Conservation (phyloP, 441 rosid genomes). For the Arabidopsis lyrata region DNA sequence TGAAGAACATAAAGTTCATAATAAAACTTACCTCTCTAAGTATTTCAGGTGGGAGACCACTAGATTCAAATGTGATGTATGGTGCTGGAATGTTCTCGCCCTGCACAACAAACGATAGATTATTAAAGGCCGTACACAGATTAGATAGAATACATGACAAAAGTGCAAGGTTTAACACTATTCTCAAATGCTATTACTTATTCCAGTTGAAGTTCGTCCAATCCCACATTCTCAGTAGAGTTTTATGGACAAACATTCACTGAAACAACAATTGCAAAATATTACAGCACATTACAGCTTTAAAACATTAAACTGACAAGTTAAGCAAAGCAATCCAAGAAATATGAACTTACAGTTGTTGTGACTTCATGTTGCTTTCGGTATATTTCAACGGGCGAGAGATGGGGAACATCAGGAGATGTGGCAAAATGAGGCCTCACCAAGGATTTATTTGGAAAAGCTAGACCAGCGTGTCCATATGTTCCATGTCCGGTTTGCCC, state of each 20-base stretch:
- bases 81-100: constrained; percentile 94
- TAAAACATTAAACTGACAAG: neutral
- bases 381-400: constrained; percentile 77
- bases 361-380: constrained; percentile 87
- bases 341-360: constrained; percentile 65
- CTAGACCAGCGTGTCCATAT: constrained; percentile 55
- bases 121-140: constrained; percentile 26
- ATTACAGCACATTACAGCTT: constrained; percentile 40
- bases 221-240: constrained; percentile 49
- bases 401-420: constrained; percentile 53
- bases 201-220: constrained; percentile 49
- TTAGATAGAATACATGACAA: constrained; percentile 30
- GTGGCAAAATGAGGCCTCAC: constrained; percentile 57
- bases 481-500: constrained; percentile 60
- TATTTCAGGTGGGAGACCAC: constrained; percentile 93
- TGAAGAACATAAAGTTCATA: constrained; percentile 19
- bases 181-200: constrained; percentile 49
- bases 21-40: constrained; percentile 76
- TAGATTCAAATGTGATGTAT: constrained; percentile 87
- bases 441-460: constrained; percentile 59
- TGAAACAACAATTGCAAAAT: constrained; percentile 38
- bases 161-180: constrained; percentile 39
- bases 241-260: constrained; percentile 41
- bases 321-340: constrained; percentile 23
- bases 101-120: constrained; percentile 51